Evolutionary conservation across 2,329 filamentous ascomycete species (phyloP).

Genomic region (Periconia digitata): DNA sequence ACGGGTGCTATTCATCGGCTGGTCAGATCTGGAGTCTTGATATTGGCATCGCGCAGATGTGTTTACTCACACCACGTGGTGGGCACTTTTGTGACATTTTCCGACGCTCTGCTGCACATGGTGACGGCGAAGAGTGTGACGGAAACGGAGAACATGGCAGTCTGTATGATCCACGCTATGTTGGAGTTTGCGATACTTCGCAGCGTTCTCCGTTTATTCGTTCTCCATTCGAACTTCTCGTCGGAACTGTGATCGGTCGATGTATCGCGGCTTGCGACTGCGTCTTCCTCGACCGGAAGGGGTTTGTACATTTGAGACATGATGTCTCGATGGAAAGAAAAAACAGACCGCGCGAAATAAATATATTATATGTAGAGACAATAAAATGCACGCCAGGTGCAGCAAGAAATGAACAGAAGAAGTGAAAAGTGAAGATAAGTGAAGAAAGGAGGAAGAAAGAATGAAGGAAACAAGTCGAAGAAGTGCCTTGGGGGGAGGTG

Average conservation of each 20-base stretch:
- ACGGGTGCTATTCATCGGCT: slow-evolving; percentile 10
- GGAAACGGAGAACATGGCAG: slow-evolving; percentile 12
- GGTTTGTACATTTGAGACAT: slow-evolving; percentile 13
- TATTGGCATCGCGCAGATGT: no score
- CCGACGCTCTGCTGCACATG: slow-evolving; percentile 10
- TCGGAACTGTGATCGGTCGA: slow-evolving; percentile 2
- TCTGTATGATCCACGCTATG: slow-evolving; percentile 12
- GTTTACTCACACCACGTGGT: slow-evolving; percentile 16
- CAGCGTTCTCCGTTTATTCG: slow-evolving; percentile 4
- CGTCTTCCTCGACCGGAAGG: slow-evolving; percentile 6
- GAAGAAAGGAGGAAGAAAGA: background rate
- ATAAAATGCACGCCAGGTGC: slow-evolving; percentile 14
- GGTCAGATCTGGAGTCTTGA: background rate
- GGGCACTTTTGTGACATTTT: slow-evolving; percentile 11
- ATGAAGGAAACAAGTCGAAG: background rate
- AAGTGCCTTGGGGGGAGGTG: background rate
- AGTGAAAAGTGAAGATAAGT: background rate
- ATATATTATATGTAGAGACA: background rate
- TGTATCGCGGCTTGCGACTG: slow-evolving; percentile 10
- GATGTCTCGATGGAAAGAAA: slow-evolving; percentile 1
- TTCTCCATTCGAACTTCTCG: slow-evolving; percentile 15
- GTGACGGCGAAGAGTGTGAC: slow-evolving; percentile 14
- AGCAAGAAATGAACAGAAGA: slow-evolving; percentile 1
- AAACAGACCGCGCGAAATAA: slow-evolving; percentile 1
- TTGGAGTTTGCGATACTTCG: slow-evolving; percentile 8